phyloP scores from a whole-genome alignment of 73 alveolate species.

The Paramecium tetraurelia region DNA sequence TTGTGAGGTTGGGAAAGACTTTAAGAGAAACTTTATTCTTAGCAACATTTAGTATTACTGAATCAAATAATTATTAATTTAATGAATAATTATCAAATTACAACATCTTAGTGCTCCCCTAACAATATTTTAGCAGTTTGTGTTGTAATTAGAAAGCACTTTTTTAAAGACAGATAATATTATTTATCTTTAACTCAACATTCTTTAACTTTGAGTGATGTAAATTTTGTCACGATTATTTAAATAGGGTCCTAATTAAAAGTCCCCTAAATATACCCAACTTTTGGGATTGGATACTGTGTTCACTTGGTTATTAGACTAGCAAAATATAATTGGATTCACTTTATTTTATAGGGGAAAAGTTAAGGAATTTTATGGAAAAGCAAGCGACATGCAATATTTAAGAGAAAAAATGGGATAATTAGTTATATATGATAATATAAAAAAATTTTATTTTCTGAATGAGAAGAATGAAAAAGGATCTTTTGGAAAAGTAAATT shows the following conservation, averaged over 20 bases:
- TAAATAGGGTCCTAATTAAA: neutral
- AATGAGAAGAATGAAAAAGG: neutral
- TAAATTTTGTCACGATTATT: neutral
- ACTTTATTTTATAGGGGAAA: neutral
- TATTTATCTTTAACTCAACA: neutral
- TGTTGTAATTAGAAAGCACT: conserved; percentile 5
- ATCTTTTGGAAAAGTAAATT: conserved; percentile 17
- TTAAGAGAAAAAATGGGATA: neutral
- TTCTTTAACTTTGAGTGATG: neutral
- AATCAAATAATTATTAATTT: neutral
- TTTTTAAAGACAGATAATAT: conserved; percentile 14
- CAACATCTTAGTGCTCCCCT: neutral
- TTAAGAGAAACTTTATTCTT: neutral
- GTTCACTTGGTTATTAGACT: neutral
- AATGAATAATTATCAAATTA: neutral
- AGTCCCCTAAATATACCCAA: neutral
- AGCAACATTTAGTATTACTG: neutral
- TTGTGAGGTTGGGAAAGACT: neutral
- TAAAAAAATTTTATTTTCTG: neutral
- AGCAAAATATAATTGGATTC: neutral
- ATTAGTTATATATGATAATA: neutral
- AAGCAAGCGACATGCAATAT: neutral
- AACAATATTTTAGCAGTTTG: neutral
- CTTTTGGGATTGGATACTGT: neutral
- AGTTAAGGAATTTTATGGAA: conserved; percentile 18